phyloP scores from a whole-genome alignment of 2,329 filamentous ascomycete genomes.

The Trichoderma arundinaceum region DNA sequence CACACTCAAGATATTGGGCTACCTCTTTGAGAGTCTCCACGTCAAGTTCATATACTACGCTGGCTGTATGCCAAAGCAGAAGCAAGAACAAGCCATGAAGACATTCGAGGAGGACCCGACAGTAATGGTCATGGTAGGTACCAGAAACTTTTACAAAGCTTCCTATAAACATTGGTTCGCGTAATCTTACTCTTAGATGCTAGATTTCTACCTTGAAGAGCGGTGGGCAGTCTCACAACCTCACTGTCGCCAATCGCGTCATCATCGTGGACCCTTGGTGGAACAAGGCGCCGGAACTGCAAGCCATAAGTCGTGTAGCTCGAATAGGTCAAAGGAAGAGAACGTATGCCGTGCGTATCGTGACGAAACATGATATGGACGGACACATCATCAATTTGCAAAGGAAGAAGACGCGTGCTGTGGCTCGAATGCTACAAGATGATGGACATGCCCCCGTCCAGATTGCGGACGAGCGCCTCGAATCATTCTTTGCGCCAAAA shows the following conservation, averaged over 20 bases:
- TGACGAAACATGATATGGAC: neutral
- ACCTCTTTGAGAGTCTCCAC: neutral
- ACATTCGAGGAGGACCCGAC: slow-evolving; percentile 1
- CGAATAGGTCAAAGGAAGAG: slow-evolving; percentile 56
- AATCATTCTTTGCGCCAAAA: neutral
- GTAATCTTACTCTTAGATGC: neutral
- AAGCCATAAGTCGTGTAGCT: slow-evolving; percentile 65
- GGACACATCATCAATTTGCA: neutral
- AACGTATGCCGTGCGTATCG: slow-evolving; percentile 1
- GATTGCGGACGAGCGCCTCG: neutral
- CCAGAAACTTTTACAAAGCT: too few relatives aligned
- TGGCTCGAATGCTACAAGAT: neutral
- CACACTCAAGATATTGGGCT: neutral
- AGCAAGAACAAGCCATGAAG: neutral
- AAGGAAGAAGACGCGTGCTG: neutral
- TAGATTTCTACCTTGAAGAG: slow-evolving; percentile 40
- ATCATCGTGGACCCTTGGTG: slow-evolving; percentile 65
- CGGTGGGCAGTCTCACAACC: slow-evolving; percentile 49
- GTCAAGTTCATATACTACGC: neutral
- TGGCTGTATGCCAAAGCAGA: neutral
- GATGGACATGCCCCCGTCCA: neutral
- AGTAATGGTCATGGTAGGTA: neutral
- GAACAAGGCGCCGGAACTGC: slow-evolving; percentile 66
- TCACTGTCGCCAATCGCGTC: slow-evolving; percentile 55
- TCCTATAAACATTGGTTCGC: too few relatives aligned